These are phyloP conservation scores for Papiliotrema fonsecae DNA, from an alignment of 1,284 basidiomycete genomes.

Conservation along the genomic window DNA sequence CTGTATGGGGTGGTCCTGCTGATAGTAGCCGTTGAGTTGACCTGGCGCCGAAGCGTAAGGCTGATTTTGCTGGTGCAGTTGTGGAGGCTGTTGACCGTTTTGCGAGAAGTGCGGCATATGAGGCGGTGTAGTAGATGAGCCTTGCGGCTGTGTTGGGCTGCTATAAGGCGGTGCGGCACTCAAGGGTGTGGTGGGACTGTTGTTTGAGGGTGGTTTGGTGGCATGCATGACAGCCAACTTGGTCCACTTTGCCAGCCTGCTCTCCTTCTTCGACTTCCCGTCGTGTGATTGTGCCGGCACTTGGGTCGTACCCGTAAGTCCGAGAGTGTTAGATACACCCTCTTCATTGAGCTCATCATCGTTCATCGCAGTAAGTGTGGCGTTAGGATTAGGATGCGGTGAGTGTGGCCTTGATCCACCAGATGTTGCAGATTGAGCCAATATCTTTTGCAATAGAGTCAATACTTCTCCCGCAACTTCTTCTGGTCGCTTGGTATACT, in stretches of 20 bases:
- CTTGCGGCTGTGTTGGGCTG: neutral
- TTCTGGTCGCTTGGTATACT: neutral
- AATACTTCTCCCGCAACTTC: conserved; percentile 11
- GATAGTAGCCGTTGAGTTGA: neutral
- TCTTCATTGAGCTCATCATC: neutral
- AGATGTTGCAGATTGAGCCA: conserved; percentile 6
- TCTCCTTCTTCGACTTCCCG: conserved; percentile 1
- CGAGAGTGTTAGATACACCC: neutral
- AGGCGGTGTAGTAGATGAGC: neutral
- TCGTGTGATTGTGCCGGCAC: neutral
- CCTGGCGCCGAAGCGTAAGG: neutral
- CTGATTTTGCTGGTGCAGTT: neutral
- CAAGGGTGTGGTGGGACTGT: neutral
- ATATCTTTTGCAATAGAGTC: conserved; percentile 9
- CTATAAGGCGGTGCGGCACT: neutral
- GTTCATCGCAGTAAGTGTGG: neutral
- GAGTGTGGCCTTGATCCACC: neutral
- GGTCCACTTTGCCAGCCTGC: conserved; percentile 1
- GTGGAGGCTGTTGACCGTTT: neutral
- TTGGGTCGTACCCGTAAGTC: neutral
- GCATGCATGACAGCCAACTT: neutral
- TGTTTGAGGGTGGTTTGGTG: neutral
- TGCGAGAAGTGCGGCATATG: neutral
- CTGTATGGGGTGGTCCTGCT: neutral
- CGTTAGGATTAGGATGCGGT: neutral